Percentiles rank a stretch among this genome's conserved stretches.
Conservation (phyloP, 139 green algal species). For the Tetradesmus obliquus region DNA sequence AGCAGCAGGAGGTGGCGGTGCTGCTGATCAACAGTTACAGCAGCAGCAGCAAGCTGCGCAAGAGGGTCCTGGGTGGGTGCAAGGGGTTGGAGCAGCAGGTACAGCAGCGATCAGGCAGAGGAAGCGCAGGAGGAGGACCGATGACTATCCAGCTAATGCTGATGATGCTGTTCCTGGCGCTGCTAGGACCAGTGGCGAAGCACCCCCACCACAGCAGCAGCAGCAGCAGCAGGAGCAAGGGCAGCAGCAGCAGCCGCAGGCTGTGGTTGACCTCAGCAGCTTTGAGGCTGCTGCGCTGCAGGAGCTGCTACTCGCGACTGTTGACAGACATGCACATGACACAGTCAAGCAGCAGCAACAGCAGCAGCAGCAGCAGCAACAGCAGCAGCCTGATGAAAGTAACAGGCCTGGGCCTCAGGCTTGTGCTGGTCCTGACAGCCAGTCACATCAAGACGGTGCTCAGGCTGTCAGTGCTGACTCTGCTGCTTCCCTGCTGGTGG, state of each 20-base stretch:
- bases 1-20: not conserved
- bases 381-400: not conserved
- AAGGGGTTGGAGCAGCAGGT: not conserved
- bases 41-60: not conserved
- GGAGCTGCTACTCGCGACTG: not conserved
- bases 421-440: too few relatives aligned
- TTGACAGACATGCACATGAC: not conserved
- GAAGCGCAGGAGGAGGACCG: not conserved
- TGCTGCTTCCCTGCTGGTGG: not conserved
- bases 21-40: not conserved
- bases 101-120: not conserved
- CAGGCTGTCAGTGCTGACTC: not conserved
- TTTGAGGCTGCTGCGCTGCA: not conserved
- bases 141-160: not conserved
- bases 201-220: not conserved
- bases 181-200: too few relatives aligned
- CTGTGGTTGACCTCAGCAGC: not conserved
- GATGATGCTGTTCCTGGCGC: not conserved
- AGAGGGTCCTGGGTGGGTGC: not conserved
- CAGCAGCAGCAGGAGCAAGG: constrained; percentile 9
- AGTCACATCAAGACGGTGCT: not conserved
- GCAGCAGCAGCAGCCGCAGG: not conserved
- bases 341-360: not conserved
- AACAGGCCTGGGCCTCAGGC: not conserved
- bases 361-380: not conserved